These are phyloP conservation scores for Metroxylon sagu DNA, from an alignment of 176 grass and related monocot species.

Conservation along the genomic window DNA sequence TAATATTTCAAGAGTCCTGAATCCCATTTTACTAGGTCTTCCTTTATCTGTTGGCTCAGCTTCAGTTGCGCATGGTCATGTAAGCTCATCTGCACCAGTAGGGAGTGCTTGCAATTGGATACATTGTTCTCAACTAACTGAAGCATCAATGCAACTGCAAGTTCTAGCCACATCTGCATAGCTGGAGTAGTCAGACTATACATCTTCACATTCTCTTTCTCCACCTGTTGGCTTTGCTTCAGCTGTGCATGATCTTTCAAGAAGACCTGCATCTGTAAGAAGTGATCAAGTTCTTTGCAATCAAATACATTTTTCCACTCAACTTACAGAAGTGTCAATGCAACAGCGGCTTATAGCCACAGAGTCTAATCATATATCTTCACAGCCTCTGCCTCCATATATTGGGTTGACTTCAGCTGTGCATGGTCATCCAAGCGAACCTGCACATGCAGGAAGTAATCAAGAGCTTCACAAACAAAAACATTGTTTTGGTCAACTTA, in stretches of 20 bases:
- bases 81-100: too few relatives aligned
- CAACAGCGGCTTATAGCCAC: not conserved
- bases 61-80: too few relatives aligned
- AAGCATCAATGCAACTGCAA: slow-evolving; percentile 8
- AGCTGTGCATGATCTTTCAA: too few relatives aligned
- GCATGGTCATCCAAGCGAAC: not conserved
- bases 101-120: not conserved
- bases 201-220: not conserved
- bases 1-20: too few relatives aligned
- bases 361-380: slow-evolving; percentile 12
- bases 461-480: not conserved
- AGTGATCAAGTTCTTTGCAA: not conserved
- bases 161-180: slow-evolving; percentile 5
- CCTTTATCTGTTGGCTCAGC: too few relatives aligned
- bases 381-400: not conserved
- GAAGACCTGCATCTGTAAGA: too few relatives aligned
- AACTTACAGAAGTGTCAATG: not conserved
- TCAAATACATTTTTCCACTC: not conserved
- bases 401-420: slow-evolving; percentile 6
- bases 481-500: not conserved
- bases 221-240: too few relatives aligned
- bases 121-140: slow-evolving; percentile 12
- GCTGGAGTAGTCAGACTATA: not conserved
- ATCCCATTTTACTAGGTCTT: too few relatives aligned
- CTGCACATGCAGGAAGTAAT: too few relatives aligned